Evolutionary conservation across 108 stramenopile species (phyloP), one percentile per base, ranked within the genome.

Genomic region (Fragilariopsis cylindrus): DNA sequence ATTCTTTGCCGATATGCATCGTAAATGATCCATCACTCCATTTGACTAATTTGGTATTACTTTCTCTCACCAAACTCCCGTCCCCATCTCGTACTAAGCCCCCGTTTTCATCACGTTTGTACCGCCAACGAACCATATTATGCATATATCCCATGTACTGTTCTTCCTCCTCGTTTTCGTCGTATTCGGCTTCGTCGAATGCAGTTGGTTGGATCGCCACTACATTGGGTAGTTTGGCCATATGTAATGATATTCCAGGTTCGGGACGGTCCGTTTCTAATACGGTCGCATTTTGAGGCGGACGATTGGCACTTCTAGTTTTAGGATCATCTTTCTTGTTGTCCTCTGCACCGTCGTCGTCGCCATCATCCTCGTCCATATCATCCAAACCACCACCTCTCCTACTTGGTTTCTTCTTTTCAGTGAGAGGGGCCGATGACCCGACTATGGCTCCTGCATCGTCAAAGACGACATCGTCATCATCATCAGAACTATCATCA

Each of bases 11-110:
- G 18, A 97, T 88, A 53, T 94, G 89, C 52, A 97, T 60, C 7
- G 91, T 92, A 48, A 72, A 91, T 16, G 86, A 85, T 18, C 96
- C 96, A 81, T 97, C 93, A 55, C 83, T 85, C 96, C 96, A 97
- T 55, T 91, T 82, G 40, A 97, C 93, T 11, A 97, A 73, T 43
- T 91, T 81, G 9, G 90, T 80, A 76, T 95, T 95, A 68, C 80
- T 82, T 71, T 93, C 92, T 7, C 90, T 71, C 7, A 87, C 67
- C 11, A 69, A 60, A 21, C 81, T 81, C 39, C 53, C 58, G 8
- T 70, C 56, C 16, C 15, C 39, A 47, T 85, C 85, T 7, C 90
- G 84, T 13, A 70, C 46, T 1, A 84, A 39, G 39, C 75, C 55
- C 2, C 81, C 85, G 49, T 72, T 68, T 39, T 71, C 42, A 60